Evolutionary conservation across 2,329 filamentous ascomycete species (phyloP).

Genomic region (Claviceps sp.): DNA sequence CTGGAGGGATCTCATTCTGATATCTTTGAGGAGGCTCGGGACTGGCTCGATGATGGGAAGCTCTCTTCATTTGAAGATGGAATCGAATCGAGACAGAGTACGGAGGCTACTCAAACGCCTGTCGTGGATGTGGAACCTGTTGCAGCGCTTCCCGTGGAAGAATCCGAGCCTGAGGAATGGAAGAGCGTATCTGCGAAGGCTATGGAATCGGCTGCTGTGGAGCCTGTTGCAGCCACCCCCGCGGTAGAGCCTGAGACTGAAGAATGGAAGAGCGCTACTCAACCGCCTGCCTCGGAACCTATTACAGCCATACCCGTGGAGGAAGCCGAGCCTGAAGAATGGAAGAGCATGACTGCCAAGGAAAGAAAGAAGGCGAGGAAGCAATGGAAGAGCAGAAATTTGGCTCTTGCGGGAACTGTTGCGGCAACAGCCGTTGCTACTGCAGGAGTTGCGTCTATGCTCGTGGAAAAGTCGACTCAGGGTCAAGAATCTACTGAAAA

Average conservation of each 20-base stretch:
- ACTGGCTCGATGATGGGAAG: slow-evolving; percentile 4
- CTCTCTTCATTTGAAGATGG: neutral
- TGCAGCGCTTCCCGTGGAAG: slow-evolving; percentile 2
- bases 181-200: slow-evolving; percentile 7
- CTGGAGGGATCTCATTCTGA: slow-evolving; percentile 14
- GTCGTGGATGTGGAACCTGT: neutral
- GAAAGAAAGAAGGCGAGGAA: slow-evolving; percentile 11
- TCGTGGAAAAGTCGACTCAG: slow-evolving; percentile 3
- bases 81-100: neutral
- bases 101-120: slow-evolving; percentile 6
- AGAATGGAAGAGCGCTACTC: slow-evolving; percentile 6
- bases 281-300: slow-evolving; percentile 1
- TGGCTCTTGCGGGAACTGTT: slow-evolving; percentile 3
- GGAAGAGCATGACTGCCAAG: slow-evolving; percentile 8
- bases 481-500: slow-evolving; percentile 3
- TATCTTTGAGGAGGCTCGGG: slow-evolving; percentile 9
- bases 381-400: slow-evolving; percentile 9
- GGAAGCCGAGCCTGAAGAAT: slow-evolving; percentile 8
- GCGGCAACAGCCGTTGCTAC: neutral
- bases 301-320: slow-evolving; percentile 2
- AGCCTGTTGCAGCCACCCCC: neutral
- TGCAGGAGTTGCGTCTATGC: slow-evolving; percentile 1
- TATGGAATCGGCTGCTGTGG: slow-evolving; percentile 4
- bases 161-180: slow-evolving; percentile 8
- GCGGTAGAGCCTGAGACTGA: slow-evolving; percentile 8